Evolutionary conservation across 2,329 filamentous ascomycete species (phyloP), one percentile per base, ranked within the genome.

Genomic region (Penicillium thymicola): DNA sequence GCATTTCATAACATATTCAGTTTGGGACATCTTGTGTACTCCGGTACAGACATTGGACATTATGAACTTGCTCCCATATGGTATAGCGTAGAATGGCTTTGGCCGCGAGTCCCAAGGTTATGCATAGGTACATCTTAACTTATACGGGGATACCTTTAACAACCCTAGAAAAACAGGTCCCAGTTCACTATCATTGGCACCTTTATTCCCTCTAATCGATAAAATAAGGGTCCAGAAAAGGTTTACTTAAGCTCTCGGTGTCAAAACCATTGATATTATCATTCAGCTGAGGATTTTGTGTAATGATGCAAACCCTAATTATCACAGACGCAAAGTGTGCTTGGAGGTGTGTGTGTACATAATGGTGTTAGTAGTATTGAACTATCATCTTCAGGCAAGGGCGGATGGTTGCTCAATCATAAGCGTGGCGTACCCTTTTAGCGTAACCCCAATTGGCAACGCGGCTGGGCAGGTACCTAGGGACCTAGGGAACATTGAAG

Each of bases 361-460:
- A 40, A n/a, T n/a, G n/a, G 32, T 37, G 34, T 13, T 30, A 43
- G 40, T 42, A 42, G 40, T 42, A 42, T 27, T 25, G n/a, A 21
- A 51, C n/a, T 21, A 34, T 43, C 52, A 40, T 53, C 38, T 48
- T 34, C 5, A 55, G 48, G 54, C 25, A 55, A 55, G 53, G 53
- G 53, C 40, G 48, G 38, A 54, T 34, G 51, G 54, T 63, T 58
- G 61, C 62, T 65, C 56, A 57, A 54, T 57, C 57, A 56, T 52
- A 47, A 62, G 60, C 51, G 47, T 57, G 56, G 63, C 59, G 51
- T 58, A 52, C 43, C 49, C 50, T 59, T 53, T 59, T 57, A 28
- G 55, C 54, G 55, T 55, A 62, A 62, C 61, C 59, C 43, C 54
- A 32, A 59, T 63, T 62, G 57, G 25, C 58, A 65, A 65, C 49